Percentiles rank a stretch among this genome's conserved stretches.
Conservation (phyloP, 2,329 filamentous ascomycete species). For the Tolypocladium endophyticum region DNA sequence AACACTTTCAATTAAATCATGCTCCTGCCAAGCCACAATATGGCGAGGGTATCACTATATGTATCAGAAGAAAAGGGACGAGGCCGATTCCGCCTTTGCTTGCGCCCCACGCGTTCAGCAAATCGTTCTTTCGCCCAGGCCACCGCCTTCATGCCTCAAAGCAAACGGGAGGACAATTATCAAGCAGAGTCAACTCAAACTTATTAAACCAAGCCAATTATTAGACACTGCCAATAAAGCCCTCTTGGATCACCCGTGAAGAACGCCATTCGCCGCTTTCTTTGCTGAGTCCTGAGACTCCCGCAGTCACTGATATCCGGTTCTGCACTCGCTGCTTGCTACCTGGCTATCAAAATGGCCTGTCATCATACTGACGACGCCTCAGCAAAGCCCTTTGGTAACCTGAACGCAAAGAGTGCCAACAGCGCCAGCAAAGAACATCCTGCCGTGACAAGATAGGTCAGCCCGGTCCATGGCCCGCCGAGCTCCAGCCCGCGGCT, state of each 20-base stretch:
- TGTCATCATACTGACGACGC: neutral
- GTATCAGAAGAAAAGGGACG: neutral
- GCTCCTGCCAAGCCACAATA: neutral
- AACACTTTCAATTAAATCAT: neutral
- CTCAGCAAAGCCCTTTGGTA: conserved; percentile 12
- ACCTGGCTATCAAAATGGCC: neutral
- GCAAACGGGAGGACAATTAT: too few species aligned
- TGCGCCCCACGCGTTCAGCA: neutral
- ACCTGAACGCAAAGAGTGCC: conserved; percentile 18
- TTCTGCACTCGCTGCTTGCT: neutral
- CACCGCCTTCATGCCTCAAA: too few species aligned
- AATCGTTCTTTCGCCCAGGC: neutral
- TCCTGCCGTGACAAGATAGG: conserved; percentile 28
- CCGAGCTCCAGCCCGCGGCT: conserved; percentile 33
- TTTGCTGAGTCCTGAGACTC: neutral
- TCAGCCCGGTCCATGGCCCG: conserved; percentile 37
- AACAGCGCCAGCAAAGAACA: conserved; percentile 18
- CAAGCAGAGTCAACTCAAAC: too few species aligned
- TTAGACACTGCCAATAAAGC: neutral
- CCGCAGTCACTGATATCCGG: neutral
- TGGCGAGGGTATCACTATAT: neutral
- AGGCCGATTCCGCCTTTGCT: neutral
- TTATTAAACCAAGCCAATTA: neutral
- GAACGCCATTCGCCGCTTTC: neutral
- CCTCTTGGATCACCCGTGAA: neutral